These are phyloP conservation scores for Solanum appendiculatum DNA, from an alignment of 257 asterid genomes.

Conservation along the genomic window DNA sequence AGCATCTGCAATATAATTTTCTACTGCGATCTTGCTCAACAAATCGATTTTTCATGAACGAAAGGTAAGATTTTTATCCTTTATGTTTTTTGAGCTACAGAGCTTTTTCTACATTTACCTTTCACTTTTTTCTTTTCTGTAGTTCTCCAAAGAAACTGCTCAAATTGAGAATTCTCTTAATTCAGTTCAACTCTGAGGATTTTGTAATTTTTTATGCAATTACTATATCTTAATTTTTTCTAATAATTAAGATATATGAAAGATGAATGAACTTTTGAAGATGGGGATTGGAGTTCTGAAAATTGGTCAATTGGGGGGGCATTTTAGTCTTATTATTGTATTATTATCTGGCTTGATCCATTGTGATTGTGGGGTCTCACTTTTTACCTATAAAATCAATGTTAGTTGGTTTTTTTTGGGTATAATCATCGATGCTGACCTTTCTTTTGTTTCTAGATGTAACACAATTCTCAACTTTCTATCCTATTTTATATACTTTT, in stretches of 20 bases:
- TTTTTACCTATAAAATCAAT: neutral
- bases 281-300: neutral
- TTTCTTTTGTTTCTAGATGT: neutral
- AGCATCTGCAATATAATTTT: neutral
- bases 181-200: neutral
- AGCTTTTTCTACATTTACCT: too few relatives aligned
- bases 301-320: neutral
- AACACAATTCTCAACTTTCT: neutral
- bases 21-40: neutral
- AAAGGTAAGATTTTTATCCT: neutral
- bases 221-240: neutral
- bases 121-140: neutral
- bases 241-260: neutral
- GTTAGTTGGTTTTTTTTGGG: conserved; percentile 11
- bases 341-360: neutral
- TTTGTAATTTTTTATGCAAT: neutral
- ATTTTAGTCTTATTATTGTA: neutral
- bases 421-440: conserved; percentile 1
- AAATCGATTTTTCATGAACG: neutral
- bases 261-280: neutral
- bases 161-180: neutral
- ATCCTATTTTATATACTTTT: neutral
- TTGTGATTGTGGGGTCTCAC: conserved; percentile 11
- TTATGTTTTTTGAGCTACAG: neutral
- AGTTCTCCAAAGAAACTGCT: neutral